phyloP scores from a whole-genome alignment of 2,329 filamentous ascomycete species.

The Cladophialophora bantiana region DNA sequence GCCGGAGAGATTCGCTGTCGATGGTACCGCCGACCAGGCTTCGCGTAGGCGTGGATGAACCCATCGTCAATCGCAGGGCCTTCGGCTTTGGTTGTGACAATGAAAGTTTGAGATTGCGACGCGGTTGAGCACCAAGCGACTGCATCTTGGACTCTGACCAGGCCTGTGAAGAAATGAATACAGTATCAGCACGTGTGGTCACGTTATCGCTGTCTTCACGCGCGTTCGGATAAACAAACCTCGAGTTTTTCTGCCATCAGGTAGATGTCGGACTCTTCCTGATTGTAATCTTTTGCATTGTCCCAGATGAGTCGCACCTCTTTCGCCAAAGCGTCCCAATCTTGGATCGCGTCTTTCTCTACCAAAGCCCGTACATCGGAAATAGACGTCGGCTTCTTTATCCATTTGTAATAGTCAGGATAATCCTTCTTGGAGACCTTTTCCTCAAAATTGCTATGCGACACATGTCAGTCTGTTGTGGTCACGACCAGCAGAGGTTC shows the following conservation, averaged over 20 bases:
- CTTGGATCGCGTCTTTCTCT: slow-evolving; percentile 77
- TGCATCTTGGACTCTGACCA: slow-evolving; percentile 69
- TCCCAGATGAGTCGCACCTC: slow-evolving; percentile 82
- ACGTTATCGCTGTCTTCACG: slow-evolving; percentile 16
- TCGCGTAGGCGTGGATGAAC: slow-evolving; percentile 69
- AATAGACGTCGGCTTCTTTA: slow-evolving; percentile 80
- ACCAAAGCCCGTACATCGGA: slow-evolving; percentile 79
- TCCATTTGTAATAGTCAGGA: slow-evolving; percentile 81
- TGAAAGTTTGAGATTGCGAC: slow-evolving; percentile 74
- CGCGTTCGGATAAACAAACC: slow-evolving; percentile 53
- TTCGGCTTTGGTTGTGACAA: slow-evolving; percentile 43
- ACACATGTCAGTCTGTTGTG: slow-evolving; percentile 37
- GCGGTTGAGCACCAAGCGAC: slow-evolving; percentile 73
- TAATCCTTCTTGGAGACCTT: slow-evolving; percentile 62
- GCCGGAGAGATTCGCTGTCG: slow-evolving; percentile 61
- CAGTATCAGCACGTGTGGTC: slow-evolving; percentile 1
- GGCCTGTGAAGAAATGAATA: slow-evolving; percentile 31
- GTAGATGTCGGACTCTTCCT: slow-evolving; percentile 87
- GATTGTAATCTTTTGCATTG: slow-evolving; percentile 89
- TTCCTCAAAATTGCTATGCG: slow-evolving; percentile 62
- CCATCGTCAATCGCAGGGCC: slow-evolving; percentile 77
- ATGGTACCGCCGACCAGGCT: slow-evolving; percentile 59
- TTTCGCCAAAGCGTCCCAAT: slow-evolving; percentile 81
- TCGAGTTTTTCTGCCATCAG: slow-evolving; percentile 78
- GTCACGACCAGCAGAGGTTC: background rate